phyloP scores from a whole-genome alignment of 768 basidiomycete genomes.

The Boletus huronensis region DNA sequence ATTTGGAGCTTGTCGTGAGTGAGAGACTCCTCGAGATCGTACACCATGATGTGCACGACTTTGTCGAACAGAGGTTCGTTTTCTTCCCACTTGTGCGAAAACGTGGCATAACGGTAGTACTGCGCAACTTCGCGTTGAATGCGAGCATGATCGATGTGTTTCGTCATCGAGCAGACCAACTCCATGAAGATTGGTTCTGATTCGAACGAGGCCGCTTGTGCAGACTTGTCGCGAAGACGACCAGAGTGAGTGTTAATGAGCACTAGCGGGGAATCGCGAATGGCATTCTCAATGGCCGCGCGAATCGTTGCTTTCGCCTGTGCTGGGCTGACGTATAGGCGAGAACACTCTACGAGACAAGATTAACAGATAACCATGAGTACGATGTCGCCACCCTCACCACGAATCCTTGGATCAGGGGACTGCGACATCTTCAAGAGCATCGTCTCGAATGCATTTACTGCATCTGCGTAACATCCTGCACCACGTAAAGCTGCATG shows the following conservation, averaged over 20 bases:
- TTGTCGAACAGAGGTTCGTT: no score
- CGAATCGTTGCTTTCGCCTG: not conserved
- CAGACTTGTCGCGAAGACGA: not conserved
- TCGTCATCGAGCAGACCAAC: conserved; percentile 13
- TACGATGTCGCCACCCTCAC: not conserved
- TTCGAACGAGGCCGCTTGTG: conserved; percentile 7
- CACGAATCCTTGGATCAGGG: not conserved
- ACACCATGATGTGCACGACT: not conserved
- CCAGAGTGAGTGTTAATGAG: no score
- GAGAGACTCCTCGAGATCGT: conserved; percentile 7
- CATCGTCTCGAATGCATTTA: not conserved
- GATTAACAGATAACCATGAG: not conserved
- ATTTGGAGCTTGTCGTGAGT: not conserved
- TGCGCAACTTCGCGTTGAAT: not conserved
- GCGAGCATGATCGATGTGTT: no score
- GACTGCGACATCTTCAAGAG: no score
- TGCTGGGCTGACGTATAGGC: not conserved
- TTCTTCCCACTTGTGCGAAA: conserved; percentile 14
- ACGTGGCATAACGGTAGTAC: conserved; percentile 9
- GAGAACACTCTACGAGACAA: no score
- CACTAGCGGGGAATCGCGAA: not conserved
- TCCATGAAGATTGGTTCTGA: conserved; percentile 1
- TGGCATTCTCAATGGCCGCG: not conserved
- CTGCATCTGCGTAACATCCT: not conserved
- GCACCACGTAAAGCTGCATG: conserved; percentile 3